phyloP scores from a whole-genome alignment of 106 monocot genomes.

The Triglochin maritima region DNA sequence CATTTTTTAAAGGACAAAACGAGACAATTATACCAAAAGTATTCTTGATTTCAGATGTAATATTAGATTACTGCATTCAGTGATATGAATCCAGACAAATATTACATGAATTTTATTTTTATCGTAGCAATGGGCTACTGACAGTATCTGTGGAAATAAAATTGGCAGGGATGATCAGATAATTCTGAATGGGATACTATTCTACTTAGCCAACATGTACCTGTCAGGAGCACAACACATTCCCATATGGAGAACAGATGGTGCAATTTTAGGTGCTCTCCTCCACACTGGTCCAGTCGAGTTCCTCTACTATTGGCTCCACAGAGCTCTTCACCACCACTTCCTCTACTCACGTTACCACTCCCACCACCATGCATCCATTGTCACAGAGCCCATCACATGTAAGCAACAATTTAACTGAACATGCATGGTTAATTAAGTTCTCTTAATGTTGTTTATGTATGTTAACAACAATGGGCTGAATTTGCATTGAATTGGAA shows the following conservation, averaged over 20 bases:
- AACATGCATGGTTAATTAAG: neutral
- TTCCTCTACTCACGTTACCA: slow-evolving; percentile 94
- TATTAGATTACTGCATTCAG: no score
- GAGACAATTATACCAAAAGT: no score
- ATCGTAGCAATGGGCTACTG: no score
- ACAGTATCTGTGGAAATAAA: no score
- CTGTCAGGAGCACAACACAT: slow-evolving; percentile 9
- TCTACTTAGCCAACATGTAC: slow-evolving; percentile 28
- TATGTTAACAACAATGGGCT: no score
- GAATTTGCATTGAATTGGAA: no score
- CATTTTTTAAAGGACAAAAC: no score
- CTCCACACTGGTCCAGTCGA: slow-evolving; percentile 70
- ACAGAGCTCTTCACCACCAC: slow-evolving; percentile 84
- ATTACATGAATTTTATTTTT: no score
- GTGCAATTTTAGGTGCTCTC: slow-evolving; percentile 27
- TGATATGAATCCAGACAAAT: no score
- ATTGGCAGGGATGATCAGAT: slow-evolving; percentile 72
- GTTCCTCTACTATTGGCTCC: slow-evolving; percentile 97
- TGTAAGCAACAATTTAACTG: slow-evolving; percentile 30
- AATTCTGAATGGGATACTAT: slow-evolving; percentile 42
- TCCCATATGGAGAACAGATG: slow-evolving; percentile 49
- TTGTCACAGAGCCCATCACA: slow-evolving; percentile 92
- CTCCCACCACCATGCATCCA: slow-evolving; percentile 87
- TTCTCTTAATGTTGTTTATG: no score
- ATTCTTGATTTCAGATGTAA: no score